Evolutionary conservation across 257 asterid genomes (phyloP).

Genomic region (Datura wrightii): DNA sequence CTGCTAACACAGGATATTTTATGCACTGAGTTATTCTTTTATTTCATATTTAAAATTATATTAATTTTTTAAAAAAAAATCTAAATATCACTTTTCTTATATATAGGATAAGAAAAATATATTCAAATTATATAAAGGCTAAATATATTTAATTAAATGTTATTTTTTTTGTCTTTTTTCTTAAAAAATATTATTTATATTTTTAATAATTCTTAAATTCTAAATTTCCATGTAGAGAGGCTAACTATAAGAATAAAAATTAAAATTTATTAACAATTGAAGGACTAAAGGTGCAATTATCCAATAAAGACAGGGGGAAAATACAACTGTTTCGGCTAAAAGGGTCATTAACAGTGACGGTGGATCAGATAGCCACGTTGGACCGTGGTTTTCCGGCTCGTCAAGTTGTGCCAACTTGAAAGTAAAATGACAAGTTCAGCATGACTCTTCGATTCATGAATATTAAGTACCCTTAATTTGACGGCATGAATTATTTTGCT

Average conservation of each 20-base stretch:
- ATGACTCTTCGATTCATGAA: neutral
- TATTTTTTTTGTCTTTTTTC: too few relatives aligned
- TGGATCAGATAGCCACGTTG: slow-evolving; percentile 50
- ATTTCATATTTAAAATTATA: too few relatives aligned
- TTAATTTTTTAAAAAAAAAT: neutral
- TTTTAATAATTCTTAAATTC: too few relatives aligned
- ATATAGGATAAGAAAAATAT: neutral
- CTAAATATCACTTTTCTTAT: neutral
- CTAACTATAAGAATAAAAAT: neutral
- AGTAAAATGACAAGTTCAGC: neutral
- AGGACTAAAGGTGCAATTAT: neutral
- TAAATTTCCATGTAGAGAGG: too few relatives aligned
- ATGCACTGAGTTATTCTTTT: too few relatives aligned
- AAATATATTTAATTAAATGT: neutral
- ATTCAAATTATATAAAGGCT: neutral
- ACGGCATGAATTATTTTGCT: too few relatives aligned
- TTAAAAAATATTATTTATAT: too few relatives aligned
- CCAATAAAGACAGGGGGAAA: neutral
- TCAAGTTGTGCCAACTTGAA: neutral
- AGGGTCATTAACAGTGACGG: slow-evolving; percentile 29
- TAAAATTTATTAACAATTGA: neutral
- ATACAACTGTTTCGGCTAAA: neutral
- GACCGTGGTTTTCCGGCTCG: slow-evolving; percentile 42
- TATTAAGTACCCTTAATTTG: too few relatives aligned
- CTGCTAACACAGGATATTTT: too few relatives aligned